Evolutionary conservation across 73 alveolate genomes (phyloP), one percentile per base, ranked within the genome.

Genomic region (Tetrahymena malaccensis): DNA sequence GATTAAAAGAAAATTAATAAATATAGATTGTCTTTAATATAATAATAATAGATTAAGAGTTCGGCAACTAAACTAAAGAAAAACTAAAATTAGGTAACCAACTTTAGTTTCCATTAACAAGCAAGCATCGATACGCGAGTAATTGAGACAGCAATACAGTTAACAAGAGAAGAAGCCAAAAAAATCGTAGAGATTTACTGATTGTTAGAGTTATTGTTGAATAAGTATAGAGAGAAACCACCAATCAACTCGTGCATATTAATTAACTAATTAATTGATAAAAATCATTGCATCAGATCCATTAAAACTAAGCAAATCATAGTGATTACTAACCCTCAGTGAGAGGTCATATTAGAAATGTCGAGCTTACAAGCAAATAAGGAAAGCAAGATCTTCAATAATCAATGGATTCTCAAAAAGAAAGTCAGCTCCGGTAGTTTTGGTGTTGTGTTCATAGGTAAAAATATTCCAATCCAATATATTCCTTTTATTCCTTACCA

Each of bases 401-500:
- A 95, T 57, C 43, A 94, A 96, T 96, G 89, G 94, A 93, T 85
- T 83, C 94, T 96, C 10, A 25, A 44, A 37, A 94, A 97, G 96
- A 96, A 97, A 96, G 96, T 98, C 35, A 99, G 99, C 37, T 98
- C 98, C 35, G 99, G 99, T 33, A 97, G 99, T 9, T 98, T 97
- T 96, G 99, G 99, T 37, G 98, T 97, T 25, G 99, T 98, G 31
- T 98, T 95, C 96, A 94, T 96, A 94, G 99, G 98, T 84, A 85
- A 56, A 37, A 96, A 96, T 40, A 94, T 70, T 43, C 93, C 93
- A 85, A 94, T 96, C 25, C 89, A 70, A 70, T 70, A 3, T 25
- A 70, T 70, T 70, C 37, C 89, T 70, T 70, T 70, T 70, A 70
- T 70, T 70, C 43, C 9, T 70, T 70, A 70, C 89, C 89, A 70